Evolutionary conservation across 208 protist species (phyloP).

Genomic region (Acanthamoeba comandoni): DNA sequence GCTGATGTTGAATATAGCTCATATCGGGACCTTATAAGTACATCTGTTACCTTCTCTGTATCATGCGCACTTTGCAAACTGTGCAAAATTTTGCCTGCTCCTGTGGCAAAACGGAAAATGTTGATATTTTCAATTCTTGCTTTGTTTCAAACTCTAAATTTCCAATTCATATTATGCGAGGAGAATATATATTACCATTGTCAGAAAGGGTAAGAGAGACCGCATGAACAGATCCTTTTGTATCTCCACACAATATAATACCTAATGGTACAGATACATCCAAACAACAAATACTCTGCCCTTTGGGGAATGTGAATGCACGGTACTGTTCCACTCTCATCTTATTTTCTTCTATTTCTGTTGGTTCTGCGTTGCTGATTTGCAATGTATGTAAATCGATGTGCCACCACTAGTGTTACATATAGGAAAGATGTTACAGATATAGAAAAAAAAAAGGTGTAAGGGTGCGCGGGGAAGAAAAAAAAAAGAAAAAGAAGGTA

Average conservation of each 20-base stretch:
- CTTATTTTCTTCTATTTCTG: not conserved
- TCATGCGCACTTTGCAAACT: too few species aligned
- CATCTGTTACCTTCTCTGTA: too few species aligned
- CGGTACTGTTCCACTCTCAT: not conserved
- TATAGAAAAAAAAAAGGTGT: too few species aligned
- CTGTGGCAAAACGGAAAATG: too few species aligned
- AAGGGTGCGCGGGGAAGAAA: not conserved
- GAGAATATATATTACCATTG: not conserved
- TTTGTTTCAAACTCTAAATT: too few species aligned
- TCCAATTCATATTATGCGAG: too few species aligned
- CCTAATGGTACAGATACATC: not conserved
- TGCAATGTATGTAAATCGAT: not conserved
- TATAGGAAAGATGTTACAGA: not conserved
- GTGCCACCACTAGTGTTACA: constrained; percentile 4
- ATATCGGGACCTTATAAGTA: too few species aligned
- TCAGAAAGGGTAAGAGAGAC: constrained; percentile 32
- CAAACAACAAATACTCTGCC: constrained; percentile 1
- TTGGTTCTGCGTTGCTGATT: not conserved
- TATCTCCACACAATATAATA: constrained; percentile 38
- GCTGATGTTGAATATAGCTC: too few species aligned
- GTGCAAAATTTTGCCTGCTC: too few species aligned
- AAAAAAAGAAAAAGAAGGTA: not conserved
- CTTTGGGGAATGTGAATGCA: not conserved
- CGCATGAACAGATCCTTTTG: constrained; percentile 23
- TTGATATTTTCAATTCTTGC: too few species aligned